Conservation (phyloP, 331 rosid species). For the Pyrus hybrid region DNA sequence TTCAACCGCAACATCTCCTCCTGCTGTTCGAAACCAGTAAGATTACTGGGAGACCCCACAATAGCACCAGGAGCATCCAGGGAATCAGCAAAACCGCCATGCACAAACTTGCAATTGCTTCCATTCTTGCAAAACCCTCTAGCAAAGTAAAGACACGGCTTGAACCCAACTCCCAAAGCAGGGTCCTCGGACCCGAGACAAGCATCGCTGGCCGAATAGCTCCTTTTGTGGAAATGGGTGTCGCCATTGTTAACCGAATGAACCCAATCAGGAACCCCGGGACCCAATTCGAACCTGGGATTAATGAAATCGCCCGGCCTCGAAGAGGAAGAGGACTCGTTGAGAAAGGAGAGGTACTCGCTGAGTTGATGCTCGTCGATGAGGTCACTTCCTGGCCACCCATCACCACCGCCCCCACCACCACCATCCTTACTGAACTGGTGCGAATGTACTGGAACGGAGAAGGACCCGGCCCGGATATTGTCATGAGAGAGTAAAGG, state of each 20-base stretch:
- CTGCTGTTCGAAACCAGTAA: constrained; percentile 39
- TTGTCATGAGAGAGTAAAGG: constrained; percentile 55
- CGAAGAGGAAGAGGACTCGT: constrained; percentile 36
- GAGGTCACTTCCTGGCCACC: constrained; percentile 26
- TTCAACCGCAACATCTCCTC: constrained; percentile 56
- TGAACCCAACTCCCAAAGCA: constrained; percentile 33
- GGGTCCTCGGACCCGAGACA: constrained; percentile 46
- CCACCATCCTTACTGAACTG: constrained; percentile 28
- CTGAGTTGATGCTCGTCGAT: constrained; percentile 64
- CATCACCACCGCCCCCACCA: background rate
- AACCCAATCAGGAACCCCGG: constrained; percentile 48
- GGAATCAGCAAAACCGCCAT: constrained; percentile 45
- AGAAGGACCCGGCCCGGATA: constrained; percentile 34
- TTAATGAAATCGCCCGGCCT: constrained; percentile 55
- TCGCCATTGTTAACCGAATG: constrained; percentile 51
- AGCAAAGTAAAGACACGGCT: constrained; percentile 64
- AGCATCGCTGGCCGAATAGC: constrained; percentile 58
- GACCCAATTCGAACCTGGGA: constrained; percentile 45
- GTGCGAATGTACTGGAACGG: constrained; percentile 25
- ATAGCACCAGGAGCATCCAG: constrained; percentile 24
- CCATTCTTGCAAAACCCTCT: constrained; percentile 77
- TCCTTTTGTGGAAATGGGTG: constrained; percentile 55
- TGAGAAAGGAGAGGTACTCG: constrained; percentile 60
- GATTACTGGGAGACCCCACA: constrained; percentile 47
- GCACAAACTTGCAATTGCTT: constrained; percentile 55